These are phyloP conservation scores for Zychaea mexicana DNA, from an alignment of 371 early-diverging fungal species.

Conservation along the genomic window DNA sequence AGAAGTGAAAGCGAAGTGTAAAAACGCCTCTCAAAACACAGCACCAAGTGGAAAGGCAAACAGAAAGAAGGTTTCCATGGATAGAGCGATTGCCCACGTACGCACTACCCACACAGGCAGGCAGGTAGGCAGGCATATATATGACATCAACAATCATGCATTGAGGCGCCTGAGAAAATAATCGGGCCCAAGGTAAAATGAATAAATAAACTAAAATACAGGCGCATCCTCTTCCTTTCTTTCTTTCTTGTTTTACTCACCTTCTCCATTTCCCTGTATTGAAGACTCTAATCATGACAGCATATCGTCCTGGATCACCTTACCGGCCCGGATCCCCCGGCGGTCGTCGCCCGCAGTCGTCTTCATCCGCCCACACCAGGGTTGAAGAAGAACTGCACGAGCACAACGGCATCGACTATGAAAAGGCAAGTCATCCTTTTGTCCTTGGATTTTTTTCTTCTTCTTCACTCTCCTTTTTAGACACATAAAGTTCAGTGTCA, in stretches of 20 bases:
- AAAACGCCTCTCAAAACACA: no score
- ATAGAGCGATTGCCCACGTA: no score
- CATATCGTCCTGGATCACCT: constrained; percentile 14
- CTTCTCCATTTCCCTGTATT: no score
- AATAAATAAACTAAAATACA: no score
- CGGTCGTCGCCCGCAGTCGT: constrained; percentile 39
- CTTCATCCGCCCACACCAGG: constrained; percentile 43
- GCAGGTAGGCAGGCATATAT: no score
- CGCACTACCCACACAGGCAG: no score
- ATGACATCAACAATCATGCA: neutral
- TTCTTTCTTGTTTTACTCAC: neutral
- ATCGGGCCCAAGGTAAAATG: neutral
- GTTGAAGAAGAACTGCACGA: constrained; percentile 57
- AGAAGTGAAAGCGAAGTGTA: no score
- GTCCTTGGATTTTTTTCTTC: no score
- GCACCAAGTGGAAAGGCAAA: no score
- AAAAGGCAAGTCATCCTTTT: constrained; percentile 36
- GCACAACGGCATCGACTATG: constrained; percentile 56
- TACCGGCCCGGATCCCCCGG: constrained; percentile 46
- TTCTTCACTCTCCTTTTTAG: neutral
- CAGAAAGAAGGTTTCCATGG: no score
- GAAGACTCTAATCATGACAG: neutral
- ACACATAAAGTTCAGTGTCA: neutral
- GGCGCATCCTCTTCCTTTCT: neutral
- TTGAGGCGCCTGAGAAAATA: neutral